These are phyloP conservation scores for Leptoxyphium fumago DNA, from an alignment of 2,329 filamentous ascomycete species.

Conservation along the genomic window DNA sequence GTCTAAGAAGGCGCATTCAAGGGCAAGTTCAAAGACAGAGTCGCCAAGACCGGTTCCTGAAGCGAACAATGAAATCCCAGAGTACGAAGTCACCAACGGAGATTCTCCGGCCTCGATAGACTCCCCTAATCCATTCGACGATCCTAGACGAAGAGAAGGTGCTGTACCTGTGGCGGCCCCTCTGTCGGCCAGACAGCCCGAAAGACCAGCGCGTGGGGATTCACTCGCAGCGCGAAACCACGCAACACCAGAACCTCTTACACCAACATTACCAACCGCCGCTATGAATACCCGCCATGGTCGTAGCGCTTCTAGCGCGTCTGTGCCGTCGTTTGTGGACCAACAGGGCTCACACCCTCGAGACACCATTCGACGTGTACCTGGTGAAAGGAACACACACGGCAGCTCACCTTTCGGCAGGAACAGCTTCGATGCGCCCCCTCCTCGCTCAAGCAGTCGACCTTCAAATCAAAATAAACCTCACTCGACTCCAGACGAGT, in stretches of 20 bases:
- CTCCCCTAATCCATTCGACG: conserved; percentile 24
- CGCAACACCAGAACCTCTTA: conserved; percentile 20
- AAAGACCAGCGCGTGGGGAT: conserved; percentile 43
- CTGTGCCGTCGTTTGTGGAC: conserved; percentile 21
- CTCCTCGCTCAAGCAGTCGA: conserved; percentile 32
- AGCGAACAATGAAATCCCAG: conserved; percentile 14
- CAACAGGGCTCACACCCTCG: conserved; percentile 17
- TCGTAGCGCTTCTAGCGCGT: conserved; percentile 25
- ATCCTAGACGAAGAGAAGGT: conserved; percentile 20
- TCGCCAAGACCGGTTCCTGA: conserved; percentile 26
- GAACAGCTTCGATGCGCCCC: conserved; percentile 29
- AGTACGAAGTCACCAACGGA: conserved; percentile 5
- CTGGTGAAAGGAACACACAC: conserved; percentile 5
- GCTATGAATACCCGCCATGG: conserved; percentile 16
- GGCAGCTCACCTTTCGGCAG: conserved; percentile 12
- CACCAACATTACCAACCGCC: conserved; percentile 26
- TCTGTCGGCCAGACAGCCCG: conserved; percentile 24
- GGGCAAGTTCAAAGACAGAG: conserved; percentile 30
- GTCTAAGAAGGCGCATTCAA: conserved; percentile 38
- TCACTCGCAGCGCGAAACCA: conserved; percentile 32
- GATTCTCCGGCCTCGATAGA: conserved; percentile 25
- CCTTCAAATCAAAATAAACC: conserved; percentile 29
- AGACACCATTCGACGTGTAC: conserved; percentile 8
- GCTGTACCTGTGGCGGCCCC: conserved; percentile 14
- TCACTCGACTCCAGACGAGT: conserved; percentile 22